Conservation (phyloP, 495 filamentous ascomycete species). For the Aspergillus heteromorphus region DNA sequence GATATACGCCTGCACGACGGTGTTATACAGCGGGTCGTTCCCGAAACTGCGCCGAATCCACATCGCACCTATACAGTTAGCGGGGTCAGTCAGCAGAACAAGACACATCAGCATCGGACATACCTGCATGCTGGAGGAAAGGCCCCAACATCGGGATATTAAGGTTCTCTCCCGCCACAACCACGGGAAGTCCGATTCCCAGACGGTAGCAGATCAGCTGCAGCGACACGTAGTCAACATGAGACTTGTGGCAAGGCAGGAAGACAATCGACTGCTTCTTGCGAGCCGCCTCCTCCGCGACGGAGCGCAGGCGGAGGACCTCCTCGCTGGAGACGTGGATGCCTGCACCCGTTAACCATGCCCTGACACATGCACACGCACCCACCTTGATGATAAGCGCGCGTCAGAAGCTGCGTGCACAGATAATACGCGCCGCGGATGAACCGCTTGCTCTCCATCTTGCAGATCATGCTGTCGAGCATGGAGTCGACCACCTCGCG, state of each 20-base stretch:
- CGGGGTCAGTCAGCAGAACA: neutral
- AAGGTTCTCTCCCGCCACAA: slow-evolving; percentile 92
- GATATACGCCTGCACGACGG: slow-evolving; percentile 91
- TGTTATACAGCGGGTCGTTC: slow-evolving; percentile 83
- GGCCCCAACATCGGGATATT: slow-evolving; percentile 87
- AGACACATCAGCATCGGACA: slow-evolving; percentile 9
- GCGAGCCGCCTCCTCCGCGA: slow-evolving; percentile 73
- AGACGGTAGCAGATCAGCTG: slow-evolving; percentile 93
- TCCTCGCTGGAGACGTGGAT: slow-evolving; percentile 96
- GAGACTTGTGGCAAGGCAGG: slow-evolving; percentile 86
- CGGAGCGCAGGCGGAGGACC: slow-evolving; percentile 70
- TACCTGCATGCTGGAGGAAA: slow-evolving; percentile 88
- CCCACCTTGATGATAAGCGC: slow-evolving; percentile 88
- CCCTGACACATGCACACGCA: neutral
- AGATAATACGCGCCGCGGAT: slow-evolving; percentile 90
- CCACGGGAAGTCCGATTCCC: slow-evolving; percentile 81
- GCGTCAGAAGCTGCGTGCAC: slow-evolving; percentile 76
- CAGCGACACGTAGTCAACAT: slow-evolving; percentile 91
- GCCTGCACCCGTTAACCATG: slow-evolving; percentile 29
- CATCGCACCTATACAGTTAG: slow-evolving; percentile 66
- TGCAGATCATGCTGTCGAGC: slow-evolving; percentile 96
- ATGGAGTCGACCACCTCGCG: slow-evolving; percentile 75
- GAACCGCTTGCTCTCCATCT: slow-evolving; percentile 92
- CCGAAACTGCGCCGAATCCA: slow-evolving; percentile 92
- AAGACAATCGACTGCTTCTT: slow-evolving; percentile 96